phyloP scores from a whole-genome alignment of 495 filamentous ascomycete species.

The Schizothecium vesticola region DNA sequence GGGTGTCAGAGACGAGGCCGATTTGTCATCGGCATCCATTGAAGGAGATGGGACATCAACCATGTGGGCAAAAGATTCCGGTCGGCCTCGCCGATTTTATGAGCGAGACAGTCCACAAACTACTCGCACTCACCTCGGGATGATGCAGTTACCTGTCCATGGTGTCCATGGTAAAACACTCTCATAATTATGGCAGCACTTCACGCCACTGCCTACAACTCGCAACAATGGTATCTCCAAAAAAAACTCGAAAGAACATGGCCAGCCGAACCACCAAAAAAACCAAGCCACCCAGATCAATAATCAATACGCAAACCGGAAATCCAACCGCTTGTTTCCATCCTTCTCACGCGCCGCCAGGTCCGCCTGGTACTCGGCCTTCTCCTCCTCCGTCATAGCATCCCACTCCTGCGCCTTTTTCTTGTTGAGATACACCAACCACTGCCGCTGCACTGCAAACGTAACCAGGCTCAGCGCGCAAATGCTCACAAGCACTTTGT shows the following conservation, averaged over 20 bases:
- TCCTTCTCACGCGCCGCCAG: constrained; percentile 32
- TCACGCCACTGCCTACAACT: neutral
- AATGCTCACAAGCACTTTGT: constrained; percentile 53
- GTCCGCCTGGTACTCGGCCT: constrained; percentile 56
- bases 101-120: no score
- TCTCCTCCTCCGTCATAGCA: constrained; percentile 57
- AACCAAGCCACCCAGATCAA: neutral
- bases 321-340: constrained; percentile 65
- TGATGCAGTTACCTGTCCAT: no score
- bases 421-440: constrained; percentile 54
- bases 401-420: constrained; percentile 40
- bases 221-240: neutral
- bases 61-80: neutral
- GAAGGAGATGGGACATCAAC: neutral
- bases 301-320: constrained; percentile 36
- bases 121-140: no score
- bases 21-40: neutral
- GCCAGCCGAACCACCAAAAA: neutral
- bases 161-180: neutral
- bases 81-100: neutral
- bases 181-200: neutral
- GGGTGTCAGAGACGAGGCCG: neutral
- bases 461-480: constrained; percentile 44
- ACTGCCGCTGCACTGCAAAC: constrained; percentile 45
- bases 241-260: neutral